Conservation (phyloP, 257 asterid genomes). For the Primulina eburnea region DNA sequence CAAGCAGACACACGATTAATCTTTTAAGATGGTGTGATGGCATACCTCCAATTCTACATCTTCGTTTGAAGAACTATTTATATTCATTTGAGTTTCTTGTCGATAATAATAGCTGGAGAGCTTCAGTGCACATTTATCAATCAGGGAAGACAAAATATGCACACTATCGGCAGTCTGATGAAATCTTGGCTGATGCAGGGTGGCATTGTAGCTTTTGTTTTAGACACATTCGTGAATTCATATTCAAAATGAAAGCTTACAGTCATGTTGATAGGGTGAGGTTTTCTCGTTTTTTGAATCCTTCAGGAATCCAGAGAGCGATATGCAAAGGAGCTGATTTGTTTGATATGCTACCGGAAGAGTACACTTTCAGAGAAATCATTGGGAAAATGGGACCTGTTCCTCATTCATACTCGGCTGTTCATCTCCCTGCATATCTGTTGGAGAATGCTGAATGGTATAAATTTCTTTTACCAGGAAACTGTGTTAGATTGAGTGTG, state of each 20-base stretch:
- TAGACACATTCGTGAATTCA: constrained; percentile 57
- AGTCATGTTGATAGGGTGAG: constrained; percentile 77
- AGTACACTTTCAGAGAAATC: constrained; percentile 71
- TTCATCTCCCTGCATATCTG: constrained; percentile 77
- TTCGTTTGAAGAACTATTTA: constrained; percentile 66
- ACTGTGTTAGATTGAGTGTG: constrained; percentile 71
- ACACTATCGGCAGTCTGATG: constrained; percentile 72
- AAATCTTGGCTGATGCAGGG: constrained; percentile 65
- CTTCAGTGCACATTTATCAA: constrained; percentile 65
- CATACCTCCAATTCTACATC: constrained; percentile 64
- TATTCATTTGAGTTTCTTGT: constrained; percentile 78
- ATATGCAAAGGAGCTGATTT: constrained; percentile 75
- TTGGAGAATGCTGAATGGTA: constrained; percentile 62
- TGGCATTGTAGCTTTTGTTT: constrained; percentile 93
- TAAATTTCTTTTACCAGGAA: constrained; percentile 72
- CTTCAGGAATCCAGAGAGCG: constrained; percentile 66
- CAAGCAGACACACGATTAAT: constrained; percentile 71
- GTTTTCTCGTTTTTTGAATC: constrained; percentile 61
- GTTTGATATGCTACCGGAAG: constrained; percentile 88
- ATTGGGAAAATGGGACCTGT: constrained; percentile 84
- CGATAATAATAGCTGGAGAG: constrained; percentile 77
- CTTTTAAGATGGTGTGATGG: constrained; percentile 81
- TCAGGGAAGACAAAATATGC: constrained; percentile 80
- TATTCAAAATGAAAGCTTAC: constrained; percentile 83
- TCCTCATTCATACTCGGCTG: constrained; percentile 77